phyloP scores from a whole-genome alignment of 352 stramenopile species.

The Pythium aphanidermatum region DNA sequence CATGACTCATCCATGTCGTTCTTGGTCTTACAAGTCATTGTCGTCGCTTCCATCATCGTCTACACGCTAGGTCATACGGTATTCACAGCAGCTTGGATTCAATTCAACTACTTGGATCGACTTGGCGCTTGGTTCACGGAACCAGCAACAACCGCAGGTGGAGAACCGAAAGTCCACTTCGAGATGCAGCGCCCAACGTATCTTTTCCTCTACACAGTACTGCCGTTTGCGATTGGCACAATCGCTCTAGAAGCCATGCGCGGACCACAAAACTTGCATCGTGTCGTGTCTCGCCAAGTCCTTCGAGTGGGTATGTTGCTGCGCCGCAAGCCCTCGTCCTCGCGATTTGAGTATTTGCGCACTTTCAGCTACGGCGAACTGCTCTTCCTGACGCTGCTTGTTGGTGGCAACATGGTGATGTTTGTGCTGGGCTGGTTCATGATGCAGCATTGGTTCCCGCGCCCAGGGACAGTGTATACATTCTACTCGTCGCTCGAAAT shows the following conservation, averaged over 20 bases:
- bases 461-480: slow-evolving; percentile 20
- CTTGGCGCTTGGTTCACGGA: slow-evolving; percentile 13
- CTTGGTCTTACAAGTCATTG: slow-evolving; percentile 21
- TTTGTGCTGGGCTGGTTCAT: slow-evolving; percentile 44
- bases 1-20: no score
- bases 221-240: slow-evolving; percentile 28
- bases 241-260: slow-evolving; percentile 14
- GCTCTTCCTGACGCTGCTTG: slow-evolving; percentile 37
- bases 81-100: slow-evolving; percentile 9
- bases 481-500: slow-evolving; percentile 45
- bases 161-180: slow-evolving; percentile 26
- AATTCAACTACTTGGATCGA: slow-evolving; percentile 10
- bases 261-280: slow-evolving; percentile 26
- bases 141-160: slow-evolving; percentile 6
- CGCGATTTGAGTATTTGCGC: slow-evolving; percentile 3
- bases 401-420: slow-evolving; percentile 46
- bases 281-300: slow-evolving; percentile 27
- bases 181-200: slow-evolving; percentile 55
- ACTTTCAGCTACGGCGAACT: slow-evolving; percentile 56
- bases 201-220: slow-evolving; percentile 42
- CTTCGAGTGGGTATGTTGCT: slow-evolving; percentile 35
- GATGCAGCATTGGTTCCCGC: slow-evolving; percentile 7
- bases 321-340: slow-evolving; percentile 33
- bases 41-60: slow-evolving; percentile 30
- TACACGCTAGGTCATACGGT: slow-evolving; percentile 33